Evolutionary conservation across 2,329 filamentous ascomycete genomes (phyloP), one percentile per base, ranked within the genome.

Genomic region (Ophiostoma australiae): DNA sequence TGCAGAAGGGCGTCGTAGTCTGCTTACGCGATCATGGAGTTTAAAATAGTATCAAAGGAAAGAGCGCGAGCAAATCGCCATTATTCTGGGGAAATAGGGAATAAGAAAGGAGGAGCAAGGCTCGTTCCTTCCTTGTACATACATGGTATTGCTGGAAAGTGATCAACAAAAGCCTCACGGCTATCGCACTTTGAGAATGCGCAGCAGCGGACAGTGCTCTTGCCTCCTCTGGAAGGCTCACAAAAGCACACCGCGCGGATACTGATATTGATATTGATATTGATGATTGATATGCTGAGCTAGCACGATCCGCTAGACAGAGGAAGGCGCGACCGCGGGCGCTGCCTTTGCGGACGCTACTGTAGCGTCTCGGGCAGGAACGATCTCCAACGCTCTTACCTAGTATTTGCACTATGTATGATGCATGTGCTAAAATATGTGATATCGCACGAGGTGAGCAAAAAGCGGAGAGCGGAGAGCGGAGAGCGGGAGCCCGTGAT

Each of bases 271-370:
- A 44, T 52, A 31, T 31, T 31, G 3, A 31, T 1, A 31, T n/a
- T n/a, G n/a, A n/a, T n/a, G 15, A 20, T 4, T 48, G 4, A 15
- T 13, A 35, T 20, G 37, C 31, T 48, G 31, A 65, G 39, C 31
- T 65, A 65, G 61, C 61, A 48, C 10, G 27, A 71, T 58, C 48
- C 20, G n/a, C 63, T 31, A 66, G 39, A 72, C 52, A 65, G 41
- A 68, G 69, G 58, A 70, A 70, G 39, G 71, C 68, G 52, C 68
- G 63, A 65, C 52, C 65, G 20, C 71, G 71, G 71, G 65, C 65
- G 48, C 69, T 72, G 68, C 71, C 71, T 68, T 33, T 58, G 58
- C 69, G 71, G 71, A 31, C 58, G 41, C 71, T 72, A 72, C 67
- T 37, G 71, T 72, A 72, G 67, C 67, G 71, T 55, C 69, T 31